Base-by-base conservation (phyloP, 306 rosid species). In the Echinosophora koreensis region DNA sequence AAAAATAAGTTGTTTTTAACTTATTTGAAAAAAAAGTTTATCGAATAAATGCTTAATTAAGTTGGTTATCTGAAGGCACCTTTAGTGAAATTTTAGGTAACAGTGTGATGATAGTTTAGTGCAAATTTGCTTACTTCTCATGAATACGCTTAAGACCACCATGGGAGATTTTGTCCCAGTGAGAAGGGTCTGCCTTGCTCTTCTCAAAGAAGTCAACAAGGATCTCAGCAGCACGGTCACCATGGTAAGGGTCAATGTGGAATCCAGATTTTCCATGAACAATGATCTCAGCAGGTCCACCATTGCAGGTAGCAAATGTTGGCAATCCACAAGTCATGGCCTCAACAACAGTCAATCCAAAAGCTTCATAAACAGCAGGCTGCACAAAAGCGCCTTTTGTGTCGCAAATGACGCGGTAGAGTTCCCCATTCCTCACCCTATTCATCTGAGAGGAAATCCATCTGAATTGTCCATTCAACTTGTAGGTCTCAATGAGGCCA, bases 321-420 rank as follows among this genome's bases (percentile, higher is more conserved):
- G 99, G 99, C 87, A 96, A 82, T 2, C 99, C 99, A 85, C 99
- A 96, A 49, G 96, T 96, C 99, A 96, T 96, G 72, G 99, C 92
- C 84, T 96, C 99, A 44, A 96, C 89, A 13, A 96, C 99, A 0
- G 99, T 96, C 83, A 96, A 83, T 55, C 99, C 99, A 15, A 96
- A 96, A 3, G 99, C 99, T 81, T 96, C 99, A 30, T 96, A 96
- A 3, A 96, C 74, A 3, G 99, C 99, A 37, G 99, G 99, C 90
- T 96, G 99, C 84, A 96, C 99, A 22, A 96, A 96, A 10, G 92
- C 99, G 64, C 99, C 99, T 74, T 27, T 92, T 5, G 91, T 84
- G 87, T 96, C 99, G 3, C 91, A 88, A 8, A 96, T 92, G 57
- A 65, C 87, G 10, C 99, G 96, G 88, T 96, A 96, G 37, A 96